Evolutionary conservation across 2,329 filamentous ascomycete genomes (phyloP).

Genomic region (Niveomyces coronatus): DNA sequence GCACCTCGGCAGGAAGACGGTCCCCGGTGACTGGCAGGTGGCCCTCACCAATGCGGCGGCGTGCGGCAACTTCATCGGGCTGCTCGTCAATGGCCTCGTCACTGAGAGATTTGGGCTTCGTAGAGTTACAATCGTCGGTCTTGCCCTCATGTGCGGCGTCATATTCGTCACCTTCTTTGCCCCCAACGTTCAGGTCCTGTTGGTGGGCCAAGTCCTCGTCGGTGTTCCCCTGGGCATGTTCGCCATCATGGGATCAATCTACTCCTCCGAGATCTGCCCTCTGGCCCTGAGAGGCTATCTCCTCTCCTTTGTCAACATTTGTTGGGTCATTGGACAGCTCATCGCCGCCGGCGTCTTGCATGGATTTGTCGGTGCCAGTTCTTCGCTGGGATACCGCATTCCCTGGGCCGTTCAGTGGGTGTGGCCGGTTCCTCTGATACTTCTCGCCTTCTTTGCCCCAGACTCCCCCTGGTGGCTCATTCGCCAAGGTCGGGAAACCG

Average conservation of each 20-base stretch:
- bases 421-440: not conserved
- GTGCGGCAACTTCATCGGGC: constrained; percentile 34
- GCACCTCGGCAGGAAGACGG: constrained; percentile 19
- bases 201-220: constrained; percentile 22
- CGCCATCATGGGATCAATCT: constrained; percentile 23
- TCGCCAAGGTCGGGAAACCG: not conserved
- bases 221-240: constrained; percentile 19
- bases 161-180: constrained; percentile 32
- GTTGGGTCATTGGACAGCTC: not conserved
- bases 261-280: constrained; percentile 24
- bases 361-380: not conserved
- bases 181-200: constrained; percentile 7
- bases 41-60: constrained; percentile 29
- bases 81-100: constrained; percentile 32
- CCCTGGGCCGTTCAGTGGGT: not conserved
- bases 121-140: constrained; percentile 29
- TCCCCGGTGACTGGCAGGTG: constrained; percentile 36
- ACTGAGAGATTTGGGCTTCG: constrained; percentile 30
- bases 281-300: not conserved
- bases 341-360: not conserved
- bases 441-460: not conserved
- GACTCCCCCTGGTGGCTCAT: not conserved
- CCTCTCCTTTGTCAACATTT: not conserved
- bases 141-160: constrained; percentile 25
- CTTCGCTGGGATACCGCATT: not conserved